Base-by-base conservation (phyloP, 2,329 filamentous ascomycete genomes). In the Ophiostoma angusticollis region DNA sequence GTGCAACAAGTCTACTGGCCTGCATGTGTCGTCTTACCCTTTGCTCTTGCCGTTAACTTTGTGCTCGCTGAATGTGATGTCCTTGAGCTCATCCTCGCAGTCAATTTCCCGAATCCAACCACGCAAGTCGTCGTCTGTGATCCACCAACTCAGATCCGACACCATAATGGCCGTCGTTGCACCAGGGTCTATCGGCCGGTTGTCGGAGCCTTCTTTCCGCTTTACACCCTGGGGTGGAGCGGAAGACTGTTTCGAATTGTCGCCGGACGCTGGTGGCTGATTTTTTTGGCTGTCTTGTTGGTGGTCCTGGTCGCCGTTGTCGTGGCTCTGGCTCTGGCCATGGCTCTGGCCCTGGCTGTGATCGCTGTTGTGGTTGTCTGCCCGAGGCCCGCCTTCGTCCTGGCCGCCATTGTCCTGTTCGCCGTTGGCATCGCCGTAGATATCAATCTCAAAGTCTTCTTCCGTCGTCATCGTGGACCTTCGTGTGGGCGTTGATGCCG, bases 1-100 rank as follows among this genome's bases (percentile, higher is more conserved):
- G 24, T 24, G 11, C n/a, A 4, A 24, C 31, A 11, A n/a, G n/a
- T n/a, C n/a, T n/a, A n/a, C n/a, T n/a, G n/a, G n/a, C n/a, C n/a
- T n/a, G n/a, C n/a, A n/a, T n/a, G n/a, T n/a, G n/a, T n/a, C 8
- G 14, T 60, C 77, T 47, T 69, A 93, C 87, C 91, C 89, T 65
- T 96, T 95, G 62, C 85, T 94, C 64, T 98, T 98, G 50, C 91
- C 91, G 50, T 98, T 98, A 34, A 96, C 87, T 58, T 98, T 98
- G 61, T 96, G 91, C 58, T 98, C 91, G 52, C 85, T 95, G 58
- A 96, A 98, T 0, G 87, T 94, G 37, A 98, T 76, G 45, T 96
- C 91, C 52, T 84, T 86, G 14, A 96, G 64, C 52, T 94, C 84
- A 32, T 79, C 72, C 57, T 96, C 91, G 49, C 77, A 84, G 2